Conservation (phyloP, 1,284 basidiomycete genomes). For the Cryptococcus sp. region DNA sequence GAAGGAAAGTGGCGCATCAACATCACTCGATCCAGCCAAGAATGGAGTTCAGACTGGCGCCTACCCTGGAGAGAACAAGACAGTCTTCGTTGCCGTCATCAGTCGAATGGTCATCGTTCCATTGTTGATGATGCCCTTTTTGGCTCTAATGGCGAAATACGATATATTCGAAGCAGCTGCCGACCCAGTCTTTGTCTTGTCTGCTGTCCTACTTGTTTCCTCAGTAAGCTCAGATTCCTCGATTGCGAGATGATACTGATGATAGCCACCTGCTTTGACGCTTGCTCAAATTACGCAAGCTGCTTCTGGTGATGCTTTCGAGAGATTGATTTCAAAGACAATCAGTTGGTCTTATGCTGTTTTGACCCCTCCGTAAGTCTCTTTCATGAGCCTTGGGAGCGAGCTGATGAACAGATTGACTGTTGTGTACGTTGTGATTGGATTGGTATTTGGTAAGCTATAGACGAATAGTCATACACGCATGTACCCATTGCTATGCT, state of each 20-base stretch:
- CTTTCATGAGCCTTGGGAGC: neutral
- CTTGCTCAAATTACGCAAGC: constrained; percentile 75
- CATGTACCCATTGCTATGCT: no score
- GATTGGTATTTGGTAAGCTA: constrained; percentile 51
- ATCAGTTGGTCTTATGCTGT: constrained; percentile 53
- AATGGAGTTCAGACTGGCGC: constrained; percentile 3
- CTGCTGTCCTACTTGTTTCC: constrained; percentile 68
- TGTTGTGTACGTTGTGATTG: constrained; percentile 68
- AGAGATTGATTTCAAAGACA: constrained; percentile 67
- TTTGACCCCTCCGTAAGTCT: constrained; percentile 71
- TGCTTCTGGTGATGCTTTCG: constrained; percentile 81
- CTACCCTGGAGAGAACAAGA: constrained; percentile 67
- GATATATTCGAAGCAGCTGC: constrained; percentile 55
- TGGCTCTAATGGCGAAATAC: constrained; percentile 60
- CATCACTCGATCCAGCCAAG: constrained; percentile 3
- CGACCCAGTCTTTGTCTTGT: constrained; percentile 54
- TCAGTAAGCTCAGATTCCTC: constrained; percentile 24
- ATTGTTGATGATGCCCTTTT: constrained; percentile 65
- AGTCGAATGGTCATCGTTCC: constrained; percentile 81
- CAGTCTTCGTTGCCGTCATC: constrained; percentile 69
- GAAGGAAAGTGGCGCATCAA: constrained; percentile 2
- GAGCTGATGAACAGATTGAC: constrained; percentile 50
- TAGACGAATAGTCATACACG: no score
- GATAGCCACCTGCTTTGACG: constrained; percentile 49
- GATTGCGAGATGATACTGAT: constrained; percentile 11